Base-by-base conservation (phyloP, 208 protist species). In the Porcisia deanei region DNA sequence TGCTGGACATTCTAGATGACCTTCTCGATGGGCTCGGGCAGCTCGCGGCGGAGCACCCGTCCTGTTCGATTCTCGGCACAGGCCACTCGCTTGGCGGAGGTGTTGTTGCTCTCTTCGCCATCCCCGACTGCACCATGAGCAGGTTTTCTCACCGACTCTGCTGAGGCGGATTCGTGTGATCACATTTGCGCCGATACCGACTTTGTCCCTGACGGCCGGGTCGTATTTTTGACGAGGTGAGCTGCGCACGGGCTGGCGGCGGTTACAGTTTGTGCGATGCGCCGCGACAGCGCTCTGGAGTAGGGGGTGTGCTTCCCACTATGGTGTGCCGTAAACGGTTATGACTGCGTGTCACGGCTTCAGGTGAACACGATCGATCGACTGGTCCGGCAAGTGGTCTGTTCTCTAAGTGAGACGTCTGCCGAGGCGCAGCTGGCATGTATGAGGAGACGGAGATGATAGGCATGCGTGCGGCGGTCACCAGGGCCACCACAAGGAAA, bases 1-100 rank as follows among this genome's bases (percentile, higher is more conserved):
- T 67, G 34, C 67, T 72, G 45, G 75, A 70, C 72, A 70, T 65
- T 8, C 66, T 76, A 9, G 81, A 89, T 59, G 64, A 57, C 8
- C 78, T 88, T 30, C 74, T 91, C 25, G 82, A 88, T 37, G 83
- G 73, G 72, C 81, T 91, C 10, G 76, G 81, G 73, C 73, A 81
- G 65, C 76, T 84, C 1, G 83, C 68, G 37, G 43, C 8, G 39
- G 77, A 67, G 57, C 76, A 88, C 47, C 85, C 89, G 4, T 73
- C 77, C 9, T 94, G 91, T 74, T 49, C 73, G n/a, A 84, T 94
- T 58, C 55, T 91, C 73, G 77, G 91, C 76, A 94, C 89, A 3
- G 89, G 89, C 8, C 89, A 94, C 79, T 90, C 85, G n/a, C 85
- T 94, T 18, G 89, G 89, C n/a, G 89, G 85, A 10, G 89, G 85